Evolutionary conservation across 495 filamentous ascomycete genomes (phyloP).

Genomic region (Neohortaea acidophila): DNA sequence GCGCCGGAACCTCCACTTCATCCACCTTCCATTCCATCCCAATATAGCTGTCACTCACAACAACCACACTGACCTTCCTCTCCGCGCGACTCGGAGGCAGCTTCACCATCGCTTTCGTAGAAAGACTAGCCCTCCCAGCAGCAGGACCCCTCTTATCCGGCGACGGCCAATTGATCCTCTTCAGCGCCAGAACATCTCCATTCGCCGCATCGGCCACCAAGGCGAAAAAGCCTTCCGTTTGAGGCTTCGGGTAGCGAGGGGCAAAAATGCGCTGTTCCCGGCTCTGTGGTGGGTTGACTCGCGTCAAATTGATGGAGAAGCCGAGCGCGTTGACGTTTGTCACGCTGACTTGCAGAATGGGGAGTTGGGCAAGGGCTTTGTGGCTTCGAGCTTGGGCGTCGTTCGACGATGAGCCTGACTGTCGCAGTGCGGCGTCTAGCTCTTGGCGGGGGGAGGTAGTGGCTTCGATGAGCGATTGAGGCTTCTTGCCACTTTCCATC

Average conservation of each 20-base stretch:
- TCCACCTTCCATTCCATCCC: conserved; percentile 55
- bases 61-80: conserved; percentile 49
- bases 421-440: conserved; percentile 18
- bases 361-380: conserved; percentile 46
- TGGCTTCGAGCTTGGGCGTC: conserved; percentile 30
- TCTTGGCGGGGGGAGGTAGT: conserved; percentile 28
- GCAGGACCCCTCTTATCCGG: conserved; percentile 23
- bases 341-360: conserved; percentile 51
- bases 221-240: conserved; percentile 88
- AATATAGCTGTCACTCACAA: conserved; percentile 76
- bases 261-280: conserved; percentile 60
- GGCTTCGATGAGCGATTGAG: conserved; percentile 29
- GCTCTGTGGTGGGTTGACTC: conserved; percentile 43
- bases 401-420: conserved; percentile 21
- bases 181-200: conserved; percentile 72
- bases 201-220: conserved; percentile 46
- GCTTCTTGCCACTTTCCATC: conserved; percentile 20
- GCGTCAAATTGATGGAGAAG: conserved; percentile 46
- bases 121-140: too few relatives aligned
- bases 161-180: conserved; percentile 62
- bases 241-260: conserved; percentile 81
- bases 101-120: conserved; percentile 42
- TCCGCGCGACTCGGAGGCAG: conserved; percentile 35
- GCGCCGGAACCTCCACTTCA: conserved; percentile 37
- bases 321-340: conserved; percentile 42